These are phyloP conservation scores for Fusarium acutatum DNA, from an alignment of 2,329 filamentous ascomycete genomes.

Conservation along the genomic window DNA sequence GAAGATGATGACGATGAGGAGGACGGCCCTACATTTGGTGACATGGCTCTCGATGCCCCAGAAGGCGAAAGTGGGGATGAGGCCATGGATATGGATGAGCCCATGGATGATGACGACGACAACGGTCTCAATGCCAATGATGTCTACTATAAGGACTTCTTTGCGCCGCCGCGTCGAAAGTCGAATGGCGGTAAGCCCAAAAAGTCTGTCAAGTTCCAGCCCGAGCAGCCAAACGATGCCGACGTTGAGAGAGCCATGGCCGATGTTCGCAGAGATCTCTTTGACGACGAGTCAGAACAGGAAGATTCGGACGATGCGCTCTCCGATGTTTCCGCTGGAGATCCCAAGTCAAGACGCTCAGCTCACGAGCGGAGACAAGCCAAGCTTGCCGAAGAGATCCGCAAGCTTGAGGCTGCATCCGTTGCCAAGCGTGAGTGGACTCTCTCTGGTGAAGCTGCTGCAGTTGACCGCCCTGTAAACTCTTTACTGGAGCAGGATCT, in stretches of 20 bases:
- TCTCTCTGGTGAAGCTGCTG: constrained; percentile 85
- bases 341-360: constrained; percentile 78
- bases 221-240: constrained; percentile 62
- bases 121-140: constrained; percentile 81
- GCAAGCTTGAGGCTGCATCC: constrained; percentile 86
- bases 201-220: constrained; percentile 50
- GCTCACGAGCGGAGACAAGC: constrained; percentile 88
- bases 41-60: constrained; percentile 77
- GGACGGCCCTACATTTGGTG: constrained; percentile 82
- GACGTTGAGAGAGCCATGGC: constrained; percentile 86
- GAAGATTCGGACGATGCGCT: constrained; percentile 72
- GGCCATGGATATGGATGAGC: constrained; percentile 58
- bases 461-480: constrained; percentile 83
- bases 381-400: constrained; percentile 88
- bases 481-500: constrained; percentile 94
- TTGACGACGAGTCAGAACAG: constrained; percentile 77
- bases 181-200: constrained; percentile 60
- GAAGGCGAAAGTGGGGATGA: constrained; percentile 76
- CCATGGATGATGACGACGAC: constrained; percentile 65
- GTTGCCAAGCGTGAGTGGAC: constrained; percentile 93
- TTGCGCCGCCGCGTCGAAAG: constrained; percentile 84
- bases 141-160: constrained; percentile 92
- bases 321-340: constrained; percentile 72
- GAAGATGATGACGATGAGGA: constrained; percentile 73
- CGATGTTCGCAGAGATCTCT: constrained; percentile 87